Evolutionary conservation across 176 grass and related monocot species (phyloP).

Genomic region (Calamus simplicifolius): DNA sequence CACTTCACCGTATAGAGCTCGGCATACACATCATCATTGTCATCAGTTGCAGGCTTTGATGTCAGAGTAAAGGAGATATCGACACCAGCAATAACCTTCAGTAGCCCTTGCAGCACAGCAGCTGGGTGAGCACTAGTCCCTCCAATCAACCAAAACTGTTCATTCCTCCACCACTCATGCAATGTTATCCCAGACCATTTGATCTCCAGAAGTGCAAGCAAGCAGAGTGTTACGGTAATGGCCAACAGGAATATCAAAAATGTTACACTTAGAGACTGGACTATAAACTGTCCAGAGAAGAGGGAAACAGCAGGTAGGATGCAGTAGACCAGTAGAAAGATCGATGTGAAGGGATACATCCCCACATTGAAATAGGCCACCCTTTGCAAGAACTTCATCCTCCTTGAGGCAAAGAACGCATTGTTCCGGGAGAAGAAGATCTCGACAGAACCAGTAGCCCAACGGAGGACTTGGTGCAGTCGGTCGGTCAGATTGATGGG

Average conservation of each 20-base stretch:
- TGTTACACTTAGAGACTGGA: constrained; percentile 55
- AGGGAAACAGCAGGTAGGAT: constrained; percentile 76
- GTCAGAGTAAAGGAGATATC: constrained; percentile 94
- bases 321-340: constrained; percentile 86
- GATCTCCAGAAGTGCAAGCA: constrained; percentile 87
- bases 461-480: constrained; percentile 84
- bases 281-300: constrained; percentile 88
- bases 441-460: constrained; percentile 95
- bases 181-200: constrained; percentile 91
- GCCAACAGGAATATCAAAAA: constrained; percentile 66
- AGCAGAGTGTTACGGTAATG: constrained; percentile 71
- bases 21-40: constrained; percentile 42
- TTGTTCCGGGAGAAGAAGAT: constrained; percentile 99
- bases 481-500: constrained; percentile 89
- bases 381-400: constrained; percentile 87
- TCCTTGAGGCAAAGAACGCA: constrained; percentile 58
- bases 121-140: constrained; percentile 90
- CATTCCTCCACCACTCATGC: constrained; percentile 95
- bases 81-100: constrained; percentile 88
- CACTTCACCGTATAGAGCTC: constrained; percentile 76
- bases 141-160: constrained; percentile 96
- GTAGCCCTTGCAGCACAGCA: constrained; percentile 69
- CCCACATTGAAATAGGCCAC: constrained; percentile 85
- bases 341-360: constrained; percentile 92
- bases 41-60: constrained; percentile 42